Evolutionary conservation across 202 grass and related monocot genomes (phyloP), one percentile per base, ranked within the genome.

Genomic region (Setaria viridis): DNA sequence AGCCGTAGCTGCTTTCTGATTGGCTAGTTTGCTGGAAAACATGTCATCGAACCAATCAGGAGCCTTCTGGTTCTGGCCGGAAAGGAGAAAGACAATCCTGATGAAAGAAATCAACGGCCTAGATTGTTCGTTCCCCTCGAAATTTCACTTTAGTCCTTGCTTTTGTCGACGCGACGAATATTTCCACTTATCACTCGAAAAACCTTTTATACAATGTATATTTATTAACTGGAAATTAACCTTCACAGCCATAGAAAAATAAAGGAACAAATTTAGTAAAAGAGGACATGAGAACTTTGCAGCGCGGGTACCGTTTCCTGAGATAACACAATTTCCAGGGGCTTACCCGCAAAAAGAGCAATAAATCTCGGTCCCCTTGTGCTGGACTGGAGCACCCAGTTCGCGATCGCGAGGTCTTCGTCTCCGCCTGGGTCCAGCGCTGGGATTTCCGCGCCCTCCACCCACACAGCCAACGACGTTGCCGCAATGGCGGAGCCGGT

Each of bases 401-500:
- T 80, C 85, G 54, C 76, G 76, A 76, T 80, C 85, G 43, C 75
- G 80, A 84, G 85, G 85, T 73, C 76, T 75, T 68, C 82, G 85
- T 80, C 85, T 85, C 73, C 85, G 67, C 65, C 70, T 79, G 77
- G 62, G 80, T 83, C 81, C 80, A 65, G 33, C 71, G 32, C 62
- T 72, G 55, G 85, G 71, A 84, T 90, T 85, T 80, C 87, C 72
- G 80, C 80, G 75, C 53, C 35, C 32, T 64, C 41, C 20, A 56
- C 79, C 35, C 82, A 69, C 82, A 69, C 88, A 72, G 66, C 54
- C 43, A 43, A 30, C 20, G 62, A 62, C 82, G 37, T 80, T 33
- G 80, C 79, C 53, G 77, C 91, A 86, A 96, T 96, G 91, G 87
- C 81, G 80, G 87, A 87, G 80, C 67, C 88, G 85, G 73, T 35